Evolutionary conservation across 1,284 basidiomycete species (phyloP).

Genomic region (Ceratobasidium sp.): DNA sequence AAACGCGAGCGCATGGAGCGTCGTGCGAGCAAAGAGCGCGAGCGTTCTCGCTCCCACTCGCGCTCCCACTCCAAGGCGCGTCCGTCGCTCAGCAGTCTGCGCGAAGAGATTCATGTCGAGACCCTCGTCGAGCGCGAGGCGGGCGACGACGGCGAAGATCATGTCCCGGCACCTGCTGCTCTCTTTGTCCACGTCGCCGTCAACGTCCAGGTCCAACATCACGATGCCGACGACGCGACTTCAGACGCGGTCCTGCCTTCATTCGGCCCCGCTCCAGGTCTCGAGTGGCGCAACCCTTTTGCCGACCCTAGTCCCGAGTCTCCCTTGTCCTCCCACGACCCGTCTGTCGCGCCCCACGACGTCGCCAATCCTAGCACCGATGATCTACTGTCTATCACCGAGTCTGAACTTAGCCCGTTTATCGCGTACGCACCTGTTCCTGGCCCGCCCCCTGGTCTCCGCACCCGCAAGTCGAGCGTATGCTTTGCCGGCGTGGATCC

Average conservation of each 20-base stretch:
- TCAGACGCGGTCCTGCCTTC: not conserved
- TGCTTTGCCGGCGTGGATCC: slow-evolving; percentile 33
- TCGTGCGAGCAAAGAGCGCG: slow-evolving; percentile 16
- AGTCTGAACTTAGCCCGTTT: slow-evolving; percentile 37
- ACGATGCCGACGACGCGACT: slow-evolving; percentile 14
- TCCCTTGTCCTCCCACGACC: slow-evolving; percentile 7
- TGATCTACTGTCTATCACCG: slow-evolving; percentile 36
- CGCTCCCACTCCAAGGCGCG: slow-evolving; percentile 30
- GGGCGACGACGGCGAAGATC: slow-evolving; percentile 17
- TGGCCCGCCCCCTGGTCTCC: slow-evolving; percentile 10
- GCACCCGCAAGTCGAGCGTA: slow-evolving; percentile 38
- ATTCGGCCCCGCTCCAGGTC: slow-evolving; percentile 19
- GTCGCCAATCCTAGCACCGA: not conserved
- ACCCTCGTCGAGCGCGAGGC: slow-evolving; percentile 22
- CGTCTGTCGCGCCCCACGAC: slow-evolving; percentile 19
- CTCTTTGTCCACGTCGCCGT: slow-evolving; percentile 24
- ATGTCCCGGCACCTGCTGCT: not conserved
- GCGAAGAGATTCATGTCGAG: slow-evolving; percentile 6
- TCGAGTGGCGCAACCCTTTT: slow-evolving; percentile 35
- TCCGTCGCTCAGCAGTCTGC: slow-evolving; percentile 22
- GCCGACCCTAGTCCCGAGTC: not conserved
- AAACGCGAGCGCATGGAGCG: slow-evolving; percentile 40
- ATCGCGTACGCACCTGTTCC: slow-evolving; percentile 8
- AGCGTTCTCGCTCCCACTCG: slow-evolving; percentile 30
- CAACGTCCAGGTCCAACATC: slow-evolving; percentile 18